Evolutionary conservation across 2,329 filamentous ascomycete species (phyloP), one percentile per base, ranked within the genome.

Genomic region (Cercospora sp.): DNA sequence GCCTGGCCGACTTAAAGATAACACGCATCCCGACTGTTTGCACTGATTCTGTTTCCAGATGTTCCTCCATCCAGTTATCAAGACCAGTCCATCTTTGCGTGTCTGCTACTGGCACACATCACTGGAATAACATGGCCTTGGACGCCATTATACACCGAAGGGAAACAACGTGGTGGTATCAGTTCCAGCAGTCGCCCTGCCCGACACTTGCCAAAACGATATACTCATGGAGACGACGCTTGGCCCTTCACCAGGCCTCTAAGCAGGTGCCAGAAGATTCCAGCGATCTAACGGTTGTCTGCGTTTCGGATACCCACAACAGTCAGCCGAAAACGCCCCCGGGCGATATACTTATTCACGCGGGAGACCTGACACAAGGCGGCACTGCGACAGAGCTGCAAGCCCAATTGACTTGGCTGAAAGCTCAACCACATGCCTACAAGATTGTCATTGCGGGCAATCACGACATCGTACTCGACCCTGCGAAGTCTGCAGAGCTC

Each of bases 281-380:
- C 21, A n/a, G n/a, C 30, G 24, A 43, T 2, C 69, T 73, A 21
- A 51, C 34, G 13, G 53, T 72, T 1, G 67, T 71, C 10, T 72
- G 70, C 51, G 69, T 73, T 8, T 72, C 72, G 4, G 72, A 73
- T 49, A 86, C 72, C 5, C 73, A 74, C 53, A 72, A 74, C 55
- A 58, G 18, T 9, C 66, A 65, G 28, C 66, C 68, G 5, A 32
- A 40, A 9, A 49, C 74, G 9, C 72, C 73, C 2, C n/a, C 24
- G 0, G 73, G 70, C 40, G 71, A 75, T 55, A 26, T 75, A 6
- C 73, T 75, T 8, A 70, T 75, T 59, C 73, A 74, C 49, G 73
- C 74, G 13, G 72, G 74, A 18, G 72, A 74, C 45, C 49, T 74
- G 43, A 73, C 73, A 2, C 53, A 72, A 58, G 40, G 24, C 26